Conservation (phyloP, 352 stramenopile genomes). For the Globisporangium perplexum region DNA sequence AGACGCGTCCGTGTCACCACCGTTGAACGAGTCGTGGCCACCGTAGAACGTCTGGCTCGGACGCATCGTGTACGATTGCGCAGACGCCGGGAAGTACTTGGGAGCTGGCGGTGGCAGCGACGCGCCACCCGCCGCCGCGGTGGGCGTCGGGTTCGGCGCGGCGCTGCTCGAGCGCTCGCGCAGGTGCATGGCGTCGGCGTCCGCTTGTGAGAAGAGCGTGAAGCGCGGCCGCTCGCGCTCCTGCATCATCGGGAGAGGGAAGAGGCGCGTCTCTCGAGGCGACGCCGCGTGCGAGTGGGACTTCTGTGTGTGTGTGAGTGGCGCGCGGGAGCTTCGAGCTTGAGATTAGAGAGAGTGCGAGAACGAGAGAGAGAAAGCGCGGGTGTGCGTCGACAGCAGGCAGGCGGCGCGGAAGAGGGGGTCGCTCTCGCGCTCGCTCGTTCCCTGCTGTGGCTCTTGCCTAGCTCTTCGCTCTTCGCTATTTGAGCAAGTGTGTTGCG, state of each 20-base stretch:
- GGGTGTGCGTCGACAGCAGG: too few relatives aligned
- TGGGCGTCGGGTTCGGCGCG: conserved; percentile 10
- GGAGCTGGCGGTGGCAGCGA: conserved; percentile 5
- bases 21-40: conserved; percentile 19
- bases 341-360: too few relatives aligned
- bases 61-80: conserved; percentile 46
- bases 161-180: conserved; percentile 49
- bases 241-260: conserved; percentile 4
- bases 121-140: conserved; percentile 2
- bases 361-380: too few relatives aligned
- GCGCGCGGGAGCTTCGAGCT: too few relatives aligned
- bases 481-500: too few relatives aligned
- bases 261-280: too few relatives aligned
- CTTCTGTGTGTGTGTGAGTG: too few relatives aligned
- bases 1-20: conserved; percentile 47
- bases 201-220: conserved; percentile 64
- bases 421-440: too few relatives aligned
- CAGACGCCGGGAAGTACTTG: conserved; percentile 16
- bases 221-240: conserved; percentile 47
- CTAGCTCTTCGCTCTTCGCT: too few relatives aligned
- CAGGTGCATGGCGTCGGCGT: conserved; percentile 64
- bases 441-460: too few relatives aligned
- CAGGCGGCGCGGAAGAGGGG: too few relatives aligned
- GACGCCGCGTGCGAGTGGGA: too few relatives aligned
- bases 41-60: conserved; percentile 64